These are phyloP conservation scores for Abrus precatorius DNA, from an alignment of 306 rosid species.

Conservation along the genomic window DNA sequence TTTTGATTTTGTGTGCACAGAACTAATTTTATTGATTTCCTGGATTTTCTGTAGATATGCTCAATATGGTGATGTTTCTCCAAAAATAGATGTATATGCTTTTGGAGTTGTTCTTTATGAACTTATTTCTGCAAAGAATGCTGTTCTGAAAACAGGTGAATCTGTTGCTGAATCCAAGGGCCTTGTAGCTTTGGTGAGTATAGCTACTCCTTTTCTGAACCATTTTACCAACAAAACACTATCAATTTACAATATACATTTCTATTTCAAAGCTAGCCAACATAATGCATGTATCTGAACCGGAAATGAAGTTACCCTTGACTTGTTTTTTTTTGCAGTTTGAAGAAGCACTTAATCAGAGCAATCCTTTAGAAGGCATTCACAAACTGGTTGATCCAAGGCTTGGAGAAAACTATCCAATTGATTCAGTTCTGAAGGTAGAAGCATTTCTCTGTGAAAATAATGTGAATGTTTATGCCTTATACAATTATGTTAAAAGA, in stretches of 20 bases:
- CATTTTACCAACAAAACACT: slow-evolving; percentile 1
- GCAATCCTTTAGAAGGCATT: slow-evolving; percentile 63
- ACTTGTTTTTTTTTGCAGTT: slow-evolving; percentile 60
- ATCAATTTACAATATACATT: slow-evolving; percentile 12
- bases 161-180: slow-evolving; percentile 70
- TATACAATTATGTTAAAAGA: background rate
- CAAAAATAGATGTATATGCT: slow-evolving; percentile 81
- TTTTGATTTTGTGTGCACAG: slow-evolving; percentile 1
- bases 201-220: slow-evolving; percentile 10
- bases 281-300: background rate
- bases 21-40: slow-evolving; percentile 32
- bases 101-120: slow-evolving; percentile 57
- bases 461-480: background rate
- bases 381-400: slow-evolving; percentile 74
- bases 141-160: slow-evolving; percentile 63
- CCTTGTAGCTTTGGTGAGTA: slow-evolving; percentile 75
- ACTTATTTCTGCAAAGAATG: slow-evolving; percentile 77
- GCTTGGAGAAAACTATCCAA: slow-evolving; percentile 59
- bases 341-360: slow-evolving; percentile 72
- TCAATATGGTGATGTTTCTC: slow-evolving; percentile 80
- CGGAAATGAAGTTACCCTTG: background rate
- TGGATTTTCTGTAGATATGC: slow-evolving; percentile 70
- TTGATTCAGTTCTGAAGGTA: slow-evolving; percentile 84
- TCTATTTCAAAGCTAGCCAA: background rate
- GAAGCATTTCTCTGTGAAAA: slow-evolving; percentile 12